phyloP scores from a whole-genome alignment of 768 basidiomycete species.

The Tephrocybe sp. region DNA sequence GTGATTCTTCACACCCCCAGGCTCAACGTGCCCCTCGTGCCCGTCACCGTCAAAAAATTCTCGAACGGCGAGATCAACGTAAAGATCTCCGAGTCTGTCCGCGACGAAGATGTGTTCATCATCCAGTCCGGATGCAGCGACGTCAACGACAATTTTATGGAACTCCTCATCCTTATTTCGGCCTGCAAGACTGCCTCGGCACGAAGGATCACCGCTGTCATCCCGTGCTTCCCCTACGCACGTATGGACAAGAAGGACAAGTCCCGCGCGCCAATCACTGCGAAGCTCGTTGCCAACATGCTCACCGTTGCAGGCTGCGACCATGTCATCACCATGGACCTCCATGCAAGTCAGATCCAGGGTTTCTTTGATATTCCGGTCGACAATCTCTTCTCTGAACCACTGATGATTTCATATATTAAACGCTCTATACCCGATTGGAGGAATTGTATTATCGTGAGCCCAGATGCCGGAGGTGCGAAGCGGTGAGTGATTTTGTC shows the following conservation, averaged over 20 bases:
- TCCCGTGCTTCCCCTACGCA: conserved; percentile 97
- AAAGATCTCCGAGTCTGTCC: conserved; percentile 91
- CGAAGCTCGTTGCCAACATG: conserved; percentile 99
- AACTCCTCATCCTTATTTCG: conserved; percentile 97
- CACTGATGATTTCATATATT: conserved; percentile 92
- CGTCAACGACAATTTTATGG: conserved; percentile 97
- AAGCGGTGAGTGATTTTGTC: conserved; percentile 68
- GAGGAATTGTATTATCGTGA: conserved; percentile 87
- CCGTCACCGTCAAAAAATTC: conserved; percentile 84
- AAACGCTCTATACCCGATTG: conserved; percentile 84
- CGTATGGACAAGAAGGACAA: conserved; percentile 99
- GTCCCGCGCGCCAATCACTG: conserved; percentile 93
- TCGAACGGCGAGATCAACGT: conserved; percentile 95
- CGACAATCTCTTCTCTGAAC: conserved; percentile 96
- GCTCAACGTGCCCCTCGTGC: conserved; percentile 84
- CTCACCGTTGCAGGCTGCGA: conserved; percentile 95
- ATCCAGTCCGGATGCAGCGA: conserved; percentile 88
- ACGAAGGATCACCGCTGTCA: conserved; percentile 92
- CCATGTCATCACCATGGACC: conserved; percentile 99
- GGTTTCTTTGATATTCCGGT: conserved; percentile 99
- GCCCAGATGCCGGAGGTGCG: conserved; percentile 97
- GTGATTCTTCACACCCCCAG: conserved; percentile 54
- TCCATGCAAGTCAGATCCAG: conserved; percentile 97
- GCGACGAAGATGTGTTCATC: conserved; percentile 99
- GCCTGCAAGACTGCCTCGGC: conserved; percentile 98